Base-by-base conservation (phyloP, 352 stramenopile genomes). In the Globisporangium nunn region DNA sequence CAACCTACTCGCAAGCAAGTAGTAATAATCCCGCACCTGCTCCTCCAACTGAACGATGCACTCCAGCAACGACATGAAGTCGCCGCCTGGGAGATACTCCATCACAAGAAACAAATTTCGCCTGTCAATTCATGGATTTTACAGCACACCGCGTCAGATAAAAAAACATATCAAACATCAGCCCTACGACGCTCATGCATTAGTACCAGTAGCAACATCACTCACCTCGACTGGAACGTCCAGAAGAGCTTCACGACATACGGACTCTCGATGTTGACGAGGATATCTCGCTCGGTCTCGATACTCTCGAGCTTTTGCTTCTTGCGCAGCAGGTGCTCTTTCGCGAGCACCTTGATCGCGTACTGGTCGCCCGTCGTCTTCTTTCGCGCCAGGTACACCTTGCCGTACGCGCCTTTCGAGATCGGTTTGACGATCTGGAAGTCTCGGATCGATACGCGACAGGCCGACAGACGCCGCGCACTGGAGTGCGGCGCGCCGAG, bases 201-300 rank as follows among this genome's bases (percentile, higher is more conserved):
- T 29, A 35, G 10, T 2, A 31, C 53, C 40, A 17, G 31, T 11
- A 43, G 37, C 11, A 46, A 29, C 33, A 14, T 10, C 17, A 73
- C 74, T 59, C 80, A 92, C 82, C 83, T 88, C 33, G 78, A 91
- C 71, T 96, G 88, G 56, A 97, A 97, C 5, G 84, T 91, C 78
- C 85, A 96, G 55, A 93, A 96, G 4, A 96, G 64, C 63, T 94
- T 96, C 18, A 97, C 88, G 30, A 97, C 85, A 50, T 96, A 97
- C 30, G 88, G 88, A 53, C 87, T 95, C 54, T 94, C 68, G 10
- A 95, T 84, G 53, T 68, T 88, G 12, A 88, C 80, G 55, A 96
- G 62, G 46, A 97, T 93, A 57, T 96, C 88, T 44, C 83, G 78
- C 60, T 97, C 88, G 0, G 84, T 93, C 59, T 92, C 76, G 62